phyloP scores from a whole-genome alignment of 179 eudicot species.

The Pouteria campechiana region DNA sequence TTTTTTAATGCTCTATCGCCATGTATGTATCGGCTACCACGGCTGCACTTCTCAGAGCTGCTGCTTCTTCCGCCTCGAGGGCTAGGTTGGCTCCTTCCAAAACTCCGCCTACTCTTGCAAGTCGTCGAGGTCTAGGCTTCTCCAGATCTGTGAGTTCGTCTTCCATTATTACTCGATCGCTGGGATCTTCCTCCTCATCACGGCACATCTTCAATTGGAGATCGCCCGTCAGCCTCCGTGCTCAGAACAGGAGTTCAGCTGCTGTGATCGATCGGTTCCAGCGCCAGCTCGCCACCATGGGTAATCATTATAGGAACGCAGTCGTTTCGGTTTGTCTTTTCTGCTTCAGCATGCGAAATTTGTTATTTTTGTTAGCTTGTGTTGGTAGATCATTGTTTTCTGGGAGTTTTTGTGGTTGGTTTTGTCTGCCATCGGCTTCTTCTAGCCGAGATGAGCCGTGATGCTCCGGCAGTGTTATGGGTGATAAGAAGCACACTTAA shows the following conservation, averaged over 20 bases:
- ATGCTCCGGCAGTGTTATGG: too few species aligned
- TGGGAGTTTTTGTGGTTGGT: too few species aligned
- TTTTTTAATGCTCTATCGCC: slow-evolving; percentile 1
- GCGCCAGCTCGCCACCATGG: slow-evolving; percentile 72
- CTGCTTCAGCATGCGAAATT: neutral
- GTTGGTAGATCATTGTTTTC: neutral
- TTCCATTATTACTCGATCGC: slow-evolving; percentile 18
- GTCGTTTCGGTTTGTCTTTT: neutral
- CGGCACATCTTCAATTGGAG: slow-evolving; percentile 54
- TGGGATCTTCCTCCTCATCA: slow-evolving; percentile 22
- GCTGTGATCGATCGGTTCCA: slow-evolving; percentile 55
- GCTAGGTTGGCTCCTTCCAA: slow-evolving; percentile 19
- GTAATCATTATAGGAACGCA: slow-evolving; percentile 15
- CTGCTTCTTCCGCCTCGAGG: too few species aligned
- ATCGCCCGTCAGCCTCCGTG: slow-evolving; percentile 32
- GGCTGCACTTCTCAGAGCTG: slow-evolving; percentile 13
- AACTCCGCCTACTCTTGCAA: slow-evolving; percentile 5
- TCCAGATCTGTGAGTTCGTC: neutral
- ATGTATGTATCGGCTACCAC: slow-evolving; percentile 25
- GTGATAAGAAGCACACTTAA: too few species aligned
- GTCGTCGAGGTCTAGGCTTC: neutral
- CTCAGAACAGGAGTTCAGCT: slow-evolving; percentile 37
- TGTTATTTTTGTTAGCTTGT: neutral
- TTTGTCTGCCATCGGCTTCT: too few species aligned
- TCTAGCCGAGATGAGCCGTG: too few species aligned